phyloP scores from a whole-genome alignment of 2,329 filamentous ascomycete genomes.

The Aureobasidium zeae region DNA sequence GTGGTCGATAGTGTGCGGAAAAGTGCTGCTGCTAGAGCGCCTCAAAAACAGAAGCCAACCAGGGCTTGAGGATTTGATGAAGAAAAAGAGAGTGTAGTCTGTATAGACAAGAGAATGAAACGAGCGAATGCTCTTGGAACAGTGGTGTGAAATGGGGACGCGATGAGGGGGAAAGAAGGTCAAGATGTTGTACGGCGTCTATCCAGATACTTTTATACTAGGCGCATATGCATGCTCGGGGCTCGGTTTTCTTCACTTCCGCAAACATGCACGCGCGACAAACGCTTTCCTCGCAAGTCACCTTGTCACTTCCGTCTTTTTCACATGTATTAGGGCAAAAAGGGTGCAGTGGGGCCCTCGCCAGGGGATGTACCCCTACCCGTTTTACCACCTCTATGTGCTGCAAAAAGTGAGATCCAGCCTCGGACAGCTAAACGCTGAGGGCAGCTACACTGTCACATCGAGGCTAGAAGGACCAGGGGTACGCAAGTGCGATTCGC shows the following conservation, averaged over 20 bases:
- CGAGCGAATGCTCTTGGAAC: slow-evolving; percentile 35
- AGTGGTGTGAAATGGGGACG: slow-evolving; percentile 22
- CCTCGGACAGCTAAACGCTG: slow-evolving; percentile 4
- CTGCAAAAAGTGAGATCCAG: slow-evolving; percentile 3
- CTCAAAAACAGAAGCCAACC: slow-evolving; percentile 32
- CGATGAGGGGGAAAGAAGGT: slow-evolving; percentile 7
- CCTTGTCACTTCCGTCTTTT: slow-evolving; percentile 3
- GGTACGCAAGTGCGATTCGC: slow-evolving; percentile 9
- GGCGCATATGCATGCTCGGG: neutral
- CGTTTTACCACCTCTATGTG: slow-evolving; percentile 1
- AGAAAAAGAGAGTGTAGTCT: slow-evolving; percentile 29
- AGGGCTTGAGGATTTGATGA: slow-evolving; percentile 30
- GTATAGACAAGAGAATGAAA: slow-evolving; percentile 29
- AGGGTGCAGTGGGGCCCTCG: neutral
- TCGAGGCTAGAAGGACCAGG: slow-evolving; percentile 11
- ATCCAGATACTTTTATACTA: slow-evolving; percentile 5
- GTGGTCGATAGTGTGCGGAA: slow-evolving; percentile 1
- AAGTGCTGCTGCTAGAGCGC: slow-evolving; percentile 33
- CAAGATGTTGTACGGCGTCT: slow-evolving; percentile 1
- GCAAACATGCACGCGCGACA: slow-evolving; percentile 7
- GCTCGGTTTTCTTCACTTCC: slow-evolving; percentile 4
- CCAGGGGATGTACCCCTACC: slow-evolving; percentile 11
- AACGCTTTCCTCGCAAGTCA: slow-evolving; percentile 1
- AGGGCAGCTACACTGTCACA: slow-evolving; percentile 9
- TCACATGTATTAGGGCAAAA: slow-evolving; percentile 12